Evolutionary conservation across 2,329 filamentous ascomycete genomes (phyloP).

Genomic region (Xylaria sp.): DNA sequence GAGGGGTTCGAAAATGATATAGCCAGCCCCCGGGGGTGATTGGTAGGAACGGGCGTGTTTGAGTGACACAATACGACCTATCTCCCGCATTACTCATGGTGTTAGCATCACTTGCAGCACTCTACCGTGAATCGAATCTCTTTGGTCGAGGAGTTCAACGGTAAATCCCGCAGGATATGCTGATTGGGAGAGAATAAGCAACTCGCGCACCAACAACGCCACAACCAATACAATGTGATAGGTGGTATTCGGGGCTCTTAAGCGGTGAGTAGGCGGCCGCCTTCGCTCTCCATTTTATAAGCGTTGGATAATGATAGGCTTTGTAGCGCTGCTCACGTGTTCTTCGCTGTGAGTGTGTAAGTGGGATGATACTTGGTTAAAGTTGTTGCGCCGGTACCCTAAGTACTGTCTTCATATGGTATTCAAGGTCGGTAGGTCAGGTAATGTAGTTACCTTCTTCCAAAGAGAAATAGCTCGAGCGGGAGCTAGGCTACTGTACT

Average conservation of each 20-base stretch:
- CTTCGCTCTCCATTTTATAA: not conserved
- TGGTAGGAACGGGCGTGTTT: slow-evolving; percentile 16
- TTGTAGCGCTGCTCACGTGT: slow-evolving; percentile 28
- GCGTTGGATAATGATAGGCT: slow-evolving; percentile 1
- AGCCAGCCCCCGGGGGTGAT: slow-evolving; percentile 5
- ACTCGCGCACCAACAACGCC: slow-evolving; percentile 15
- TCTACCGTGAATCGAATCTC: slow-evolving; percentile 18
- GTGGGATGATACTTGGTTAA: slow-evolving; percentile 9
- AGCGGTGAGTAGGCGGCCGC: slow-evolving; percentile 30
- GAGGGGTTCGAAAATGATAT: slow-evolving; percentile 16
- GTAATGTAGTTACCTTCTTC: not conserved
- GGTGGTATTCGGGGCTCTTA: not conserved
- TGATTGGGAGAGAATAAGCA: slow-evolving; percentile 11
- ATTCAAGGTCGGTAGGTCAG: not conserved
- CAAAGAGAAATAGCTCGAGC: not conserved
- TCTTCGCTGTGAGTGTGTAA: slow-evolving; percentile 16
- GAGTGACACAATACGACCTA: slow-evolving; percentile 16
- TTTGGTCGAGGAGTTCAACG: slow-evolving; percentile 26
- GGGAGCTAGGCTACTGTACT: not conserved
- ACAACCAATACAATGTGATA: slow-evolving; percentile 16
- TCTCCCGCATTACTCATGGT: slow-evolving; percentile 7
- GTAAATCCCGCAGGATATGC: slow-evolving; percentile 28
- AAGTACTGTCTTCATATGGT: slow-evolving; percentile 21
- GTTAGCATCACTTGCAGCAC: slow-evolving; percentile 29
- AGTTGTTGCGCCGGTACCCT: not conserved